Base-by-base conservation (phyloP, 2,329 filamentous ascomycete genomes). In the Helminthosporium solani region DNA sequence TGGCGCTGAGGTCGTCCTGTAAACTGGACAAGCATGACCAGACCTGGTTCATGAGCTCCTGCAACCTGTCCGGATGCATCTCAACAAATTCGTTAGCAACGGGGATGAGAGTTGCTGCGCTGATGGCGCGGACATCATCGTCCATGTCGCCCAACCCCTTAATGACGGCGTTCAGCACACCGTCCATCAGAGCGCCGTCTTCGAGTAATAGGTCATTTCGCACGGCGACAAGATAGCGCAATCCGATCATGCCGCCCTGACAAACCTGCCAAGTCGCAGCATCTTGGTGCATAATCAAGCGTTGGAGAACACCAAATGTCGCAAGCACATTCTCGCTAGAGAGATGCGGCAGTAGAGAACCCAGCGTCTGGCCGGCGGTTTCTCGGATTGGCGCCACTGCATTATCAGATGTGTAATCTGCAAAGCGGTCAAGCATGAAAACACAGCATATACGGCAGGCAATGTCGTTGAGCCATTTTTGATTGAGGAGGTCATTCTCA, bases 11-110 rank as follows among this genome's bases (percentile, higher is more conserved):
- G 65, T 99, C 94, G 66, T 99, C 94, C 54, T 92, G 91, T n/a
- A 99, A 77, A 66, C 95, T 95, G 3, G 92, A 95, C 19, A 99
- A 77, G 73, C 94, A 97, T 63, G 95, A 88, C 94, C 94, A 99
- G 21, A 99, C 91, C 48, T 97, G 95, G 64, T 88, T 86, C 69
- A 96, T 95, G 31, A 99, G 82, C 23, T 81, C 79, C 51, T 91
- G 85, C 25, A 99, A 78, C 34, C 89, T 85, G 27, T 78, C 78
- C 14, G 90, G 87, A 14, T 92, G 86, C 68, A 95, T 82, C 30
- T 84, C 85, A 56, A 97, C 91, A 60, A 97, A 95, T 63, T 99
- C 94, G 65, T 92, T 87, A 4, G 92, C 91, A 71, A 99, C 96
- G 1, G 94, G 94, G 39, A 97, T 94, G 35, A 99, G 75, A 0